Evolutionary conservation across 2,329 filamentous ascomycete genomes (phyloP), one percentile per base, ranked within the genome.

Genomic region (Cylindrodendrum hubeiense): DNA sequence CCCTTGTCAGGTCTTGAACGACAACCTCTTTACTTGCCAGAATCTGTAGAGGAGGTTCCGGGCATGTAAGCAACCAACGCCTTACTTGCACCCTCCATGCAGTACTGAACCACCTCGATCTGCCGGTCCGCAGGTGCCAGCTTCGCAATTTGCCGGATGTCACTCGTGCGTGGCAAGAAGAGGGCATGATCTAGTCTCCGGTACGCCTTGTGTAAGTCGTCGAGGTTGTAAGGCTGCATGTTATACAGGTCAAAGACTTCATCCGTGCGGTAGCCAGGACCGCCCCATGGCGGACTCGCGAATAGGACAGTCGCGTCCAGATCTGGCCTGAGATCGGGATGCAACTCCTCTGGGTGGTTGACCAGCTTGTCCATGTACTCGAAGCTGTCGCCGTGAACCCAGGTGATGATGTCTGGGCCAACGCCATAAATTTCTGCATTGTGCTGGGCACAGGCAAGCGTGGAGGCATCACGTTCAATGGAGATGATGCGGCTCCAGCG

Each of bases 351-450:
- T 2, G 83, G 76, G 5, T 72, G 70, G 53, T 80, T 76, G 46
- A 79, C 68, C 7, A 85, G 74, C 28, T 79, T 75, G n/a, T 84
- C 79, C 24, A 97, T 79, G 51, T 90, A 89, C 37, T 93, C 86
- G 75, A 99, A 97, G 77, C 92, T 96, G 80, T 98, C 95, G 4
- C 91, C 95, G 59, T 92, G 85, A 39, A 98, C 87, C 91, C 94
- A 99, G 59, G 90, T 92, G 73, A 99, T 95, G 75, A 89, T 63
- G 12, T 76, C 89, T 52, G 91, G 87, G 3, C 84, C 82, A 0
- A 97, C 92, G 4, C 91, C 95, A 77, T 98, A 97, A 49, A 98
- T 83, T 59, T 89, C 85, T 8, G 96, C 94, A 77, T 99, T 99
- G 78, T 97, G 90, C 81, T 97, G 95, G 26, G 94, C 96, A 79